These are phyloP conservation scores for Trichophyton simii DNA, from an alignment of 2,329 filamentous ascomycete genomes.

Conservation along the genomic window DNA sequence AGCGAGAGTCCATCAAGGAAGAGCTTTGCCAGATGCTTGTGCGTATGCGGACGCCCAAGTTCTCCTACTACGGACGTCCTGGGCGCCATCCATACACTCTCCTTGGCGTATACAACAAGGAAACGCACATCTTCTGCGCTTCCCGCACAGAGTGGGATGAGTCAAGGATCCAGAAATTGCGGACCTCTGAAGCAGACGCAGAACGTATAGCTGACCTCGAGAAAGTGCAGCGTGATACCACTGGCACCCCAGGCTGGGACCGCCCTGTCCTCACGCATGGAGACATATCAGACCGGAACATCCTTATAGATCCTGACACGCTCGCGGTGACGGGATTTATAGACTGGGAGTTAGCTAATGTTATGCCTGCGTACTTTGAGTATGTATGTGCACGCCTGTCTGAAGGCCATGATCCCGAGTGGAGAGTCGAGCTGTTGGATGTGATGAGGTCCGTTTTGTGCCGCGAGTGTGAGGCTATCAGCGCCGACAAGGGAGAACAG, in stretches of 20 bases:
- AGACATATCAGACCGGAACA: constrained; percentile 14
- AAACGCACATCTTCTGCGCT: constrained; percentile 6
- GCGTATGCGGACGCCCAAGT: constrained; percentile 10
- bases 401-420: constrained; percentile 12
- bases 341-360: constrained; percentile 14
- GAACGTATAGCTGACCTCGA: constrained; percentile 11
- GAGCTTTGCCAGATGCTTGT: constrained; percentile 6
- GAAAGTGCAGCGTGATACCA: constrained; percentile 13
- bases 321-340: constrained; percentile 13
- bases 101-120: not conserved
- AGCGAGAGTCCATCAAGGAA: constrained; percentile 10
- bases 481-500: constrained; percentile 5
- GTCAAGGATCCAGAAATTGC: constrained; percentile 11
- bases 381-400: constrained; percentile 13
- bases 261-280: constrained; percentile 12
- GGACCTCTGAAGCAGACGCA: not conserved
- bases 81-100: constrained; percentile 11
- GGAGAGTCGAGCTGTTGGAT: constrained; percentile 13
- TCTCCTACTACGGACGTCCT: constrained; percentile 9
- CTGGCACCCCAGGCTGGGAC: constrained; percentile 9
- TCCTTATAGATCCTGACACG: constrained; percentile 13
- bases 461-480: constrained; percentile 10
- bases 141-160: constrained; percentile 14
- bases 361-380: constrained; percentile 15
- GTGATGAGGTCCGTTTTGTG: constrained; percentile 13